A percentile compares a stretch with the other conserved stretches of the same genome.
phyloP scores from a whole-genome alignment of 2,329 filamentous ascomycete species.

The Cercospora sojina region DNA sequence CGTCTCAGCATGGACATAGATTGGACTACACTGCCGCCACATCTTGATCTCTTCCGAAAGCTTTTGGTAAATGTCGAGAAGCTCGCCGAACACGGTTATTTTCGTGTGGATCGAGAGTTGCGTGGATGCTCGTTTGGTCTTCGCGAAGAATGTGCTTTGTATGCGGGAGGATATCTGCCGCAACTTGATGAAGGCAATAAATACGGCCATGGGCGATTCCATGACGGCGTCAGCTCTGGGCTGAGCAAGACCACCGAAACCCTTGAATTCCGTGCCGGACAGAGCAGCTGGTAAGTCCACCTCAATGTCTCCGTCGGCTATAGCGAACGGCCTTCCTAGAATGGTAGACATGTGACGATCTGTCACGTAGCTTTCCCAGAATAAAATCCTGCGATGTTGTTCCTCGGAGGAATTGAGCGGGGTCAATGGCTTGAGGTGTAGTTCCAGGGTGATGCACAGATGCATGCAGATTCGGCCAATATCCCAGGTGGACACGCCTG shows the following conservation, averaged over 20 bases:
- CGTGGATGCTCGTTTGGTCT: not conserved
- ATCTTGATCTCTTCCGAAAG: slow-evolving; percentile 35
- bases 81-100: slow-evolving; percentile 34
- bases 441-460: slow-evolving; percentile 43
- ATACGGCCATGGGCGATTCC: slow-evolving; percentile 41
- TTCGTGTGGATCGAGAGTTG: slow-evolving; percentile 24
- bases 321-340: slow-evolving; percentile 45
- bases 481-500: slow-evolving; percentile 41
- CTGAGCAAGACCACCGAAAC: not conserved
- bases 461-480: slow-evolving; percentile 44
- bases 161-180: slow-evolving; percentile 46
- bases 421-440: slow-evolving; percentile 32
- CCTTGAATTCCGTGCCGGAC: slow-evolving; percentile 35
- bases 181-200: slow-evolving; percentile 43
- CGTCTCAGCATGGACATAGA: slow-evolving; percentile 38
- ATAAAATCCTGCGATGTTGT: slow-evolving; percentile 44
- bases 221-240: not conserved
- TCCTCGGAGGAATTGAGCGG: slow-evolving; percentile 33
- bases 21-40: slow-evolving; percentile 41
- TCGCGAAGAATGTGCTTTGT: slow-evolving; percentile 19
- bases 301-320: slow-evolving; percentile 43
- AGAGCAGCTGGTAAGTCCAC: slow-evolving; percentile 40
- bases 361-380: slow-evolving; percentile 50
- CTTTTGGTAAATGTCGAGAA: slow-evolving; percentile 9
- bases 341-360: slow-evolving; percentile 48